Base-by-base conservation (phyloP, 2,329 filamentous ascomycete genomes). In the Trichophyton rubrum region DNA sequence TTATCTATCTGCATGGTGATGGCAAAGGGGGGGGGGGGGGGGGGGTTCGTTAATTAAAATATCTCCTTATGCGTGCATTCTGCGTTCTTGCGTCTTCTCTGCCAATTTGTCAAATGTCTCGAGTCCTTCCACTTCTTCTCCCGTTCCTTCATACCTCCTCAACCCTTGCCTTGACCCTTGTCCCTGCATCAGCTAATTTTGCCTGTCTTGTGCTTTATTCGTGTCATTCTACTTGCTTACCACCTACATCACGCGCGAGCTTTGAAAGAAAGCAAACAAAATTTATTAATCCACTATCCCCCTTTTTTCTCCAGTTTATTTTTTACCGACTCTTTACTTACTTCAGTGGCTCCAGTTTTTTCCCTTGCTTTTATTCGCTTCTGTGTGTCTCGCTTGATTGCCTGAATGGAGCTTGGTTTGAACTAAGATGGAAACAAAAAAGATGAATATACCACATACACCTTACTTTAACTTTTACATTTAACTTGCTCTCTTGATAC, bases 1-100 rank as follows among this genome's bases (percentile, higher is more conserved):
- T 38, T 13, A 38, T 38, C 33, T 38, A 20, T 58, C 30, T 60
- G 59, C 53, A 43, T 60, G 60, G 60, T 30, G 60, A 58, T 58
- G 55, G 55, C 51, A 13, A 38, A 38, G 33, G 33, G 8, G 33
- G 57, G n/a, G n/a, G n/a, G n/a, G n/a, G n/a, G n/a, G n/a, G n/a
- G n/a, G n/a, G 35, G 27, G 45, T 51, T 49, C 33, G 33, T 38
- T 61, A 47, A 40, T 55, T 30, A 33, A 40, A 35, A 53, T 53
- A 53, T 40, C 24, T 27, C 41, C 17, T 27, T 7, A 15, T 55
- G 8, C 13, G 20, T 49, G 20, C 45, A 49, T 49, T 3, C 13
- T 24, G 43, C 43, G 20, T 24, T n/a, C 40, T 43, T 20, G 43
- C 43, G 20, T 22, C 20, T 27, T 30, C 17, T 24, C 20, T 49